Conservation (phyloP, 2,329 filamentous ascomycete genomes). For the Stromatinia cepivora region DNA sequence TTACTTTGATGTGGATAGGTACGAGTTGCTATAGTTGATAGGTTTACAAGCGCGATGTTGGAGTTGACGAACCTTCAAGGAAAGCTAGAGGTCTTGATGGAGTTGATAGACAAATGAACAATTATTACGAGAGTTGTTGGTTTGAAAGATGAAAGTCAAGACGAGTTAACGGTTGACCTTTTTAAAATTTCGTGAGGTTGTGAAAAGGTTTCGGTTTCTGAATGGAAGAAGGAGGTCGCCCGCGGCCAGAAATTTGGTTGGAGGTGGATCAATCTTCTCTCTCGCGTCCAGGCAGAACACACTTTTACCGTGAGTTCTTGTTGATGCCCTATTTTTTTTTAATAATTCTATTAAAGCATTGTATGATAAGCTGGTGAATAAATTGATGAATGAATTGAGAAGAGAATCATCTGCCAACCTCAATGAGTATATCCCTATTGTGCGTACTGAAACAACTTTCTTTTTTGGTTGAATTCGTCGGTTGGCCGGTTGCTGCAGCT, state of each 20-base stretch:
- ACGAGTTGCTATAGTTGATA: neutral
- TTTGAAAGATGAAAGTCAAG: slow-evolving; percentile 37
- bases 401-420: slow-evolving; percentile 23
- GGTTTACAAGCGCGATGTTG: slow-evolving; percentile 25
- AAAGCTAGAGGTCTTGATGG: slow-evolving; percentile 24
- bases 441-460: slow-evolving; percentile 16
- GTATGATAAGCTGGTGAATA: slow-evolving; percentile 16
- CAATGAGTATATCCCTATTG: slow-evolving; percentile 14
- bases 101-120: slow-evolving; percentile 33
- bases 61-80: slow-evolving; percentile 38
- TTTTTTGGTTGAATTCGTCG: neutral
- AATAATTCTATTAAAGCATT: slow-evolving; percentile 13
- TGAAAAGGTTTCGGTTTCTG: slow-evolving; percentile 37
- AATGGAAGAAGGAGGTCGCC: slow-evolving; percentile 53
- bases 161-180: slow-evolving; percentile 44
- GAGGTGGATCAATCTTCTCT: slow-evolving; percentile 32
- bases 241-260: slow-evolving; percentile 48
- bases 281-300: slow-evolving; percentile 33
- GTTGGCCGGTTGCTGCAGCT: slow-evolving; percentile 17
- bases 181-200: neutral
- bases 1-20: slow-evolving; percentile 24
- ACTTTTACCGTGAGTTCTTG: slow-evolving; percentile 38
- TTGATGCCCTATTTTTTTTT: slow-evolving; percentile 1
- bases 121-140: slow-evolving; percentile 35
- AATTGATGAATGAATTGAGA: neutral